phyloP scores from a whole-genome alignment of 108 stramenopile species.

The Seminavis robusta region DNA sequence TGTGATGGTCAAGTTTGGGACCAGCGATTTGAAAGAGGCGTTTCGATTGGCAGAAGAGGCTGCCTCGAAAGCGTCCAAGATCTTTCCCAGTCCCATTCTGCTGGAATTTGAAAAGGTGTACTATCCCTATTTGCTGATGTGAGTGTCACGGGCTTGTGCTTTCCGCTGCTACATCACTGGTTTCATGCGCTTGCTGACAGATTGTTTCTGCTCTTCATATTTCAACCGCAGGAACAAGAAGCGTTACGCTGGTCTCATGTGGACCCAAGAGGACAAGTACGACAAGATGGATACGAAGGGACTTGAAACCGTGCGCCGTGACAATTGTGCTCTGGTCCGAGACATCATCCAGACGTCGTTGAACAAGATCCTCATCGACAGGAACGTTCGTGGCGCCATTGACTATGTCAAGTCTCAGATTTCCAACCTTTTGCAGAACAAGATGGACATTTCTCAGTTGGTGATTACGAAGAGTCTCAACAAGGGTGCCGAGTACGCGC shows the following conservation, averaged over 20 bases:
- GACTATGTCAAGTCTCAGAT: conserved; percentile 91
- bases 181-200: background rate
- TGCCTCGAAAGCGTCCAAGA: conserved; percentile 89
- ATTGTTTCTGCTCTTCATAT: conserved; percentile 7
- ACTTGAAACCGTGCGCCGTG: conserved; percentile 98
- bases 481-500: conserved; percentile 92
- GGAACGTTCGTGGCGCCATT: conserved; percentile 89
- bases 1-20: conserved; percentile 99
- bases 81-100: conserved; percentile 91
- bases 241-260: conserved; percentile 98
- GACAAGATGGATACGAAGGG: conserved; percentile 99
- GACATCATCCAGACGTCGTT: conserved; percentile 96
- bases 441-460: conserved; percentile 97
- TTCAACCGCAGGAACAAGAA: conserved; percentile 94
- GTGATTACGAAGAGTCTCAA: conserved; percentile 98
- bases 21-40: conserved; percentile 84
- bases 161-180: background rate
- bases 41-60: conserved; percentile 95
- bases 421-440: conserved; percentile 95
- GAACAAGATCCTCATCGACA: conserved; percentile 95
- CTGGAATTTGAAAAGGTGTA: conserved; percentile 99
- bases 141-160: background rate
- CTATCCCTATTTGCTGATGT: conserved; percentile 96
- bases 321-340: conserved; percentile 97
- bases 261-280: conserved; percentile 93